phyloP scores from a whole-genome alignment of 257 asterid species.

The Anisodus acutangulus region DNA sequence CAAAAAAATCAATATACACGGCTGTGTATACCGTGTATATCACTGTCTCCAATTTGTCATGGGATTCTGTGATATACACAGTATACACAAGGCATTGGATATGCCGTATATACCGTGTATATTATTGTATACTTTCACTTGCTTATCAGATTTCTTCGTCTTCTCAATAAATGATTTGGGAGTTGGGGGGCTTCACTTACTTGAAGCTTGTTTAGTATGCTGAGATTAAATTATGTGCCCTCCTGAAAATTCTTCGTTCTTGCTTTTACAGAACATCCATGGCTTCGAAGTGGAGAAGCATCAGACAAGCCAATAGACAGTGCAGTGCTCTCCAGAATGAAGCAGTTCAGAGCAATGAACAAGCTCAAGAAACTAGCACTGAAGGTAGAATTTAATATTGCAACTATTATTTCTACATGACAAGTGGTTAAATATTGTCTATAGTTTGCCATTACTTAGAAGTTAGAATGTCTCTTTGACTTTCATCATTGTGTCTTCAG shows the following conservation, averaged over 20 bases:
- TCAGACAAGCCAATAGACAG: conserved; percentile 76
- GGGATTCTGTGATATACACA: too few relatives aligned
- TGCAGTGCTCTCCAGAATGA: conserved; percentile 87
- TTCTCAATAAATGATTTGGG: background rate
- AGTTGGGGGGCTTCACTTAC: background rate
- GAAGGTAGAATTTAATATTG: conserved; percentile 47
- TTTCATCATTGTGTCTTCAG: background rate
- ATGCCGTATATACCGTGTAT: too few relatives aligned
- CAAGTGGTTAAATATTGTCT: background rate
- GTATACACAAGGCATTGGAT: too few relatives aligned
- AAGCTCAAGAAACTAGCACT: conserved; percentile 81
- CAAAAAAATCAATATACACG: too few relatives aligned
- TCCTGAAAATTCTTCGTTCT: background rate
- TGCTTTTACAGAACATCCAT: conserved; percentile 63
- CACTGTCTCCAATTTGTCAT: too few relatives aligned
- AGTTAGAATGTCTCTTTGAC: background rate
- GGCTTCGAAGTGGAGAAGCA: conserved; percentile 74
- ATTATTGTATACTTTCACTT: background rate
- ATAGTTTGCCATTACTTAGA: too few relatives aligned
- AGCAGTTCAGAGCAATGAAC: conserved; percentile 86
- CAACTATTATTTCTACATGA: background rate
- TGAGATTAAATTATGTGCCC: background rate
- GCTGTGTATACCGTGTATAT: too few relatives aligned
- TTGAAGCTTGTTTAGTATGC: background rate
- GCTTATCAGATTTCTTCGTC: background rate